Conservation (phyloP, 192 early-diverging fungal species). For the Jimgerdemannia flammicorona region DNA sequence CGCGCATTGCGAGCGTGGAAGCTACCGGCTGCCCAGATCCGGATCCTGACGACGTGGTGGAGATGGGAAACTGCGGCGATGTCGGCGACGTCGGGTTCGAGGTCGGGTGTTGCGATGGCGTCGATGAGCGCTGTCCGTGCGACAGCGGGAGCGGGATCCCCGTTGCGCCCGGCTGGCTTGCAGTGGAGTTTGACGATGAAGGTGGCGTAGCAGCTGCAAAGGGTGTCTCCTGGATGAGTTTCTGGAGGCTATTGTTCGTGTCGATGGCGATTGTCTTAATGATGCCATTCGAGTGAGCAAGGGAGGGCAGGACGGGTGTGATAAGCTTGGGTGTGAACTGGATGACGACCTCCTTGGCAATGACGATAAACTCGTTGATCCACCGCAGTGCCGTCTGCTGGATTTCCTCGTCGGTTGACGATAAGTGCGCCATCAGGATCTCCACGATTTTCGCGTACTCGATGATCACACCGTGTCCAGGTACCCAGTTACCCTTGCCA, state of each 20-base stretch:
- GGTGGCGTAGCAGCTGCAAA: slow-evolving; percentile 30
- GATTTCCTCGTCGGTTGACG: slow-evolving; percentile 77
- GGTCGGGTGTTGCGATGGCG: slow-evolving; percentile 18
- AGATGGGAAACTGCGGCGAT: slow-evolving; percentile 16
- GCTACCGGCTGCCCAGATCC: background rate
- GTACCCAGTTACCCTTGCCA: slow-evolving; percentile 60
- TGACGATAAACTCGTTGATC: slow-evolving; percentile 85
- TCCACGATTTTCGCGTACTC: slow-evolving; percentile 82
- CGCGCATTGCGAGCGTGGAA: background rate
- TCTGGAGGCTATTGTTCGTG: slow-evolving; percentile 76
- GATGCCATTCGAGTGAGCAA: slow-evolving; percentile 68
- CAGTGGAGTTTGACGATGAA: background rate
- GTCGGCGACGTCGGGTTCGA: slow-evolving; percentile 30
- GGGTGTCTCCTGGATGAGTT: slow-evolving; percentile 66
- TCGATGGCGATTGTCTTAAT: slow-evolving; percentile 77
- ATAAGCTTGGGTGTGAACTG: slow-evolving; percentile 79
- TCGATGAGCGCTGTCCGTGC: background rate
- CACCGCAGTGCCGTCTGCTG: slow-evolving; percentile 90
- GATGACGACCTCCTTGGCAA: slow-evolving; percentile 82
- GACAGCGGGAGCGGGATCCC: background rate
- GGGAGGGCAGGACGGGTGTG: slow-evolving; percentile 77
- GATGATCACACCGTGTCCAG: slow-evolving; percentile 74
- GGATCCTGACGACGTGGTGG: background rate
- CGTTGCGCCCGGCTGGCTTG: slow-evolving; percentile 7
- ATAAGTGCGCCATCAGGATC: slow-evolving; percentile 83